phyloP scores from a whole-genome alignment of 192 early-diverging fungal genomes.

The Lobulomyces angularis region DNA sequence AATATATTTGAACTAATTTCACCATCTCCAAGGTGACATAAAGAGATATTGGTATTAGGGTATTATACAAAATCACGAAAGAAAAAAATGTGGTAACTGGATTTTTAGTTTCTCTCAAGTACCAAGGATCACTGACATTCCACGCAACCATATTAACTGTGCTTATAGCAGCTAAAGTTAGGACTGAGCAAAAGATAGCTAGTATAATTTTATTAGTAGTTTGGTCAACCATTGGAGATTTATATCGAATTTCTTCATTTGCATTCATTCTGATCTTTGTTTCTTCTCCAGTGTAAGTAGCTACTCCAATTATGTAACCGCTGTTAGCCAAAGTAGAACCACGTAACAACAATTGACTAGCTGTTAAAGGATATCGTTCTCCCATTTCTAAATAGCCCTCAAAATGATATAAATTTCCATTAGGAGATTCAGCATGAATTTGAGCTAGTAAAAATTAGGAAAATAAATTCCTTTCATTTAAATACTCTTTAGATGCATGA shows the following conservation, averaged over 20 bases:
- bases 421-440: conserved; percentile 59
- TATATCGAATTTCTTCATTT: conserved; percentile 17
- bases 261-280: conserved; percentile 39
- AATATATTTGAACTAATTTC: conserved; percentile 59
- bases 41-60: conserved; percentile 77
- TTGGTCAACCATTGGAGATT: conserved; percentile 19
- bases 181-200: conserved; percentile 14
- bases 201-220: conserved; percentile 30
- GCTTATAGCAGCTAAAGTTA: conserved; percentile 13
- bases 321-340: conserved; percentile 79
- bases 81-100: conserved; percentile 38
- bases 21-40: conserved; percentile 79
- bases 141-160: conserved; percentile 13
- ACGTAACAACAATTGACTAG: conserved; percentile 70
- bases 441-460: conserved; percentile 7
- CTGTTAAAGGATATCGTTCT: conserved; percentile 50
- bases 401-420: conserved; percentile 71
- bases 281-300: conserved; percentile 42
- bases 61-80: conserved; percentile 70
- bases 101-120: conserved; percentile 4
- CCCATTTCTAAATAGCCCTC: conserved; percentile 59
- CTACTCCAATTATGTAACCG: conserved; percentile 61
- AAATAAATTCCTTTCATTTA: no score
- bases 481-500: conserved; percentile 1
- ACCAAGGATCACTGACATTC: conserved; percentile 16